phyloP scores from a whole-genome alignment of 2,329 filamentous ascomycete species.

The Nothomitra cinnamomea region DNA sequence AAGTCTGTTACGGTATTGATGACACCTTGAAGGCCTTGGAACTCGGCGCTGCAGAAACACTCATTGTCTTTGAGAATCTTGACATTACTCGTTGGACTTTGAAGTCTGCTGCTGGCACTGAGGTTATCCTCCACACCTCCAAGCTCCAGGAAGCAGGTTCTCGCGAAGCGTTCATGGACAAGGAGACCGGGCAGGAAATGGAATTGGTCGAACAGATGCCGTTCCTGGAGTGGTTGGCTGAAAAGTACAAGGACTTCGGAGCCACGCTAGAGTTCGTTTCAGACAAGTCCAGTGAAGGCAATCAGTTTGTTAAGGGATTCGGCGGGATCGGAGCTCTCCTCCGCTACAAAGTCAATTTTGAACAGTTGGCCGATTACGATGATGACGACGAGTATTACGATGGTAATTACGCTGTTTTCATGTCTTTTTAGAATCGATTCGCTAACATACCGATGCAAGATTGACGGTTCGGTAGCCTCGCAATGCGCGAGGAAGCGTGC shows the following conservation, averaged over 20 bases:
- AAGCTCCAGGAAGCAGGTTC: constrained; percentile 63
- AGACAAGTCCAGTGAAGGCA: constrained; percentile 91
- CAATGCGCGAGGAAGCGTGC: constrained; percentile 61
- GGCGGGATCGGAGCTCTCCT: constrained; percentile 95
- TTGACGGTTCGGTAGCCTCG: constrained; percentile 86
- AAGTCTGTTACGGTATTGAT: constrained; percentile 94
- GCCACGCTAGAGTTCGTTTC: constrained; percentile 93
- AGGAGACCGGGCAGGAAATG: constrained; percentile 93
- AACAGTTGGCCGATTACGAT: constrained; percentile 82
- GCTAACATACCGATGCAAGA: constrained; percentile 30
- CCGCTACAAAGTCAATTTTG: constrained; percentile 99
- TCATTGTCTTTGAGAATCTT: constrained; percentile 95
- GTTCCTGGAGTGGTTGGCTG: constrained; percentile 98
- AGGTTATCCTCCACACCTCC: constrained; percentile 70
- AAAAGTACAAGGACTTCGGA: constrained; percentile 97
- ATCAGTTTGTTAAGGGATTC: constrained; percentile 99
- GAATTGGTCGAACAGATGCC: constrained; percentile 73
- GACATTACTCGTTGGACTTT: constrained; percentile 86
- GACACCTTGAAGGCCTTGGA: constrained; percentile 95
- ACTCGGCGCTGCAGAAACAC: constrained; percentile 78
- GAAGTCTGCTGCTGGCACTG: constrained; percentile 56
- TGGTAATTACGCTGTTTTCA: constrained; percentile 23
- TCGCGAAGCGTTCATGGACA: constrained; percentile 83
- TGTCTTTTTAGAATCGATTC: neutral
- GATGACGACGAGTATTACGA: constrained; percentile 84